A percentile compares a stretch with the other conserved stretches of the same genome.
phyloP scores from a whole-genome alignment of 768 basidiomycete species.

The Botryobasidium botryosum region DNA sequence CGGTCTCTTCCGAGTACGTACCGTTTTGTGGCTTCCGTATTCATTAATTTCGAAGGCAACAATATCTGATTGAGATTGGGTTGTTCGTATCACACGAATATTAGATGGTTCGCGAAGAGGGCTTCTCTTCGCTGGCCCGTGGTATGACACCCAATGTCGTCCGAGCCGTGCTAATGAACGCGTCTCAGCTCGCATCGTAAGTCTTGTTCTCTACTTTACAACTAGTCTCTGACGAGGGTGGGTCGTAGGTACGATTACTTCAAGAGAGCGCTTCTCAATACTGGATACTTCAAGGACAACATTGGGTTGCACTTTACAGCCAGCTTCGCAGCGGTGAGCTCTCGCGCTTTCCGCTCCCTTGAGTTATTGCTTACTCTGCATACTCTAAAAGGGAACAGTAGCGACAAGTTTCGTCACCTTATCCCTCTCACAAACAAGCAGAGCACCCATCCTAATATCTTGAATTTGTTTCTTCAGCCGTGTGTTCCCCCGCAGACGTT shows the following conservation, averaged over 20 bases:
- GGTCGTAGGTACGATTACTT: conserved; percentile 67
- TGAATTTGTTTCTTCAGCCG: conserved; percentile 24
- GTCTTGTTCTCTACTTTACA: too few relatives aligned
- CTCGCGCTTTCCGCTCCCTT: too few relatives aligned
- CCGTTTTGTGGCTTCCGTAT: conserved; percentile 5
- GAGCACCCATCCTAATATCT: too few relatives aligned
- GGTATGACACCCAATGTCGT: conserved; percentile 77
- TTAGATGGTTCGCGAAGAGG: conserved; percentile 83
- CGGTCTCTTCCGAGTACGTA: conserved; percentile 64
- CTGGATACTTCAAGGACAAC: conserved; percentile 60
- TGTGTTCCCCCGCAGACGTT: conserved; percentile 80
- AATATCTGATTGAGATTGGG: too few relatives aligned
- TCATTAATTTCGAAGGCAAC: too few relatives aligned
- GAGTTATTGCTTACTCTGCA: too few relatives aligned
- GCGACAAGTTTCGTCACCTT: too few relatives aligned
- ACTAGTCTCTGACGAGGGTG: background rate
- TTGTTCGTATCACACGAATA: too few relatives aligned
- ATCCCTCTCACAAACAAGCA: too few relatives aligned
- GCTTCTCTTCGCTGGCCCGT: conserved; percentile 51
- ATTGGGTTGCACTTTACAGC: conserved; percentile 72
- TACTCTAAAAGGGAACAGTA: too few relatives aligned
- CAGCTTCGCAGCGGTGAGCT: conserved; percentile 76
- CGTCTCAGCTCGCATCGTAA: conserved; percentile 78
- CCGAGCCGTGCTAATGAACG: conserved; percentile 78
- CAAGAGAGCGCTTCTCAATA: conserved; percentile 66